Evolutionary conservation across 495 filamentous ascomycete genomes (phyloP), one percentile per base, ranked within the genome.

Genomic region (Aspergillus cavernicola): DNA sequence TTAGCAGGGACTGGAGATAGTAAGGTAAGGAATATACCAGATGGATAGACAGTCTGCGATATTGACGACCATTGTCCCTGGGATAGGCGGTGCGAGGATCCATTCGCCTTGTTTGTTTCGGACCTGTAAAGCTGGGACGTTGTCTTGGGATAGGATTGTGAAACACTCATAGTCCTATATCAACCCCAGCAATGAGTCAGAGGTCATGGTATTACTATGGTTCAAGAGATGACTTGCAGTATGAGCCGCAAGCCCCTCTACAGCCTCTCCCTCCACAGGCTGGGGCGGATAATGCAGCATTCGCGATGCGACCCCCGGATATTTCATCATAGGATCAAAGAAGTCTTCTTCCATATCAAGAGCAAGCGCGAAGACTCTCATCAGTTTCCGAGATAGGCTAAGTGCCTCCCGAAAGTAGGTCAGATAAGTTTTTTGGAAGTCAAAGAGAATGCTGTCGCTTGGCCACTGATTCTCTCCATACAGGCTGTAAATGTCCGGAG

Each of bases 51-150:
- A 68, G 57, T 82, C 73, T 2, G 69, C 74, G 13, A 80, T 71
- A 53, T 82, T 80, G 19, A 82, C 72, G 6, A 82, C 75, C 39
- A 77, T 69, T 6, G 70, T 71, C 5, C 68, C 68, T 6, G 62
- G 65, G 31, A 73, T 71, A 1, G 75, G 76, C 6, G 61, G 55
- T 0, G 76, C 76, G 3, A 66, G 49, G 16, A 76, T 69, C 75
- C 77, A 80, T 15, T 73, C 57, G 0, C 64, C 66, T 7, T 60
- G 53, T 9, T 65, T 54, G 39, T 66, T 73, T 0, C 74, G 66
- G 12, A 80, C 70, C 55, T 80, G 74, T 7, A 81, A 55, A 0
- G 68, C 77, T 0, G 75, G 72, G 2, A 70, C 68, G 2, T 53
- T 53, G 6, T 67, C 67, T 23, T 68, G 71, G 1, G 66, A 65